Evolutionary conservation across 208 protist species (phyloP).

Genomic region (Crithidia thermophila): DNA sequence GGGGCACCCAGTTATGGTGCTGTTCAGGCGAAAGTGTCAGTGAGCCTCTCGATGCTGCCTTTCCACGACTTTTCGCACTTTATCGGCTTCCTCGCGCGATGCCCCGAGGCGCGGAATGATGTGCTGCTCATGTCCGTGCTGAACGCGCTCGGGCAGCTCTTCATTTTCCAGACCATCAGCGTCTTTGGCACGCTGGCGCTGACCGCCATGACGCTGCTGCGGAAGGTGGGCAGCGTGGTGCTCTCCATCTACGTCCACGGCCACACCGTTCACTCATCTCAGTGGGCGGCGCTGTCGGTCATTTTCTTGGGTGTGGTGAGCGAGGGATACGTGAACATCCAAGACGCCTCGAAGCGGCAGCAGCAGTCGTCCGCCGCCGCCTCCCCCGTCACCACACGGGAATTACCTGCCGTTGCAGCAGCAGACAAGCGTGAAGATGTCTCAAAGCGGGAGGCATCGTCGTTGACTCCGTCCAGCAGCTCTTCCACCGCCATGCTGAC

Average conservation of each 20-base stretch:
- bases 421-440: neutral
- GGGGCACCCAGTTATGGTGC: neutral
- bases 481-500: conserved; percentile 8
- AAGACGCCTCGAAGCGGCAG: conserved; percentile 23
- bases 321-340: conserved; percentile 53
- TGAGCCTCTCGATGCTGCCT: conserved; percentile 31
- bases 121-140: conserved; percentile 65
- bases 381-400: too few species aligned
- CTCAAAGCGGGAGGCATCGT: neutral
- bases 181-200: conserved; percentile 80
- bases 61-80: conserved; percentile 61
- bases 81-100: conserved; percentile 49
- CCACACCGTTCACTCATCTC: conserved; percentile 47
- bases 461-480: neutral
- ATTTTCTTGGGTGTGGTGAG: conserved; percentile 63
- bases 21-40: neutral
- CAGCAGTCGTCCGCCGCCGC: neutral
- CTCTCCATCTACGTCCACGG: conserved; percentile 80
- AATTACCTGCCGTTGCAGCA: neutral
- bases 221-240: conserved; percentile 78
- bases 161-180: conserved; percentile 82
- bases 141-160: conserved; percentile 78
- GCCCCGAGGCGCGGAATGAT: conserved; percentile 60
- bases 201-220: conserved; percentile 81
- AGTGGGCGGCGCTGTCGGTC: conserved; percentile 60